phyloP scores from a whole-genome alignment of 2,329 filamentous ascomycete species.

The Trichothecium sympodiale region DNA sequence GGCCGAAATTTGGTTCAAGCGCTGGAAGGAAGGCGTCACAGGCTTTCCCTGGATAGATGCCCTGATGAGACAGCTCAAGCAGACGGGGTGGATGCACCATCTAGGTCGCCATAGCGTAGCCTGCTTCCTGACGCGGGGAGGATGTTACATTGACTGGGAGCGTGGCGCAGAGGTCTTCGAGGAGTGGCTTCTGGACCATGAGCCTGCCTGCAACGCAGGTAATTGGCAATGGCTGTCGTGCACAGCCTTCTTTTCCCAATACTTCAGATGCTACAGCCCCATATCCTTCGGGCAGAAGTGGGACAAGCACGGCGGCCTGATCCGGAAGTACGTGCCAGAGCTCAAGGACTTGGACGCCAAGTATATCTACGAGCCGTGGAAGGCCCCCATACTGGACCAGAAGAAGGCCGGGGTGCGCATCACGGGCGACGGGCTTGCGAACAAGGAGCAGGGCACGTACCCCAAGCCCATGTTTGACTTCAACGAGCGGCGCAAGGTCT shows the following conservation, averaged over 20 bases:
- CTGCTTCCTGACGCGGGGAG: constrained; percentile 69
- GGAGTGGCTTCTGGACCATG: constrained; percentile 65
- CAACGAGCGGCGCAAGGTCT: constrained; percentile 45
- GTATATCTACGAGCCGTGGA: constrained; percentile 74
- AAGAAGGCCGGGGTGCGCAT: constrained; percentile 56
- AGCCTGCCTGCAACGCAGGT: constrained; percentile 60
- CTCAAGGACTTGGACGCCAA: constrained; percentile 49
- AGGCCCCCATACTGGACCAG: constrained; percentile 56
- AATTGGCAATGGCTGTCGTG: constrained; percentile 75
- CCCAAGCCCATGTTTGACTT: constrained; percentile 75
- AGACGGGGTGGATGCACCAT: constrained; percentile 73
- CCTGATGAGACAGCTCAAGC: constrained; percentile 61
- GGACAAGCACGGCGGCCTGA: constrained; percentile 57
- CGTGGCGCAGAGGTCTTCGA: constrained; percentile 69
- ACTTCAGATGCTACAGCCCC: constrained; percentile 60
- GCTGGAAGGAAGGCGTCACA: constrained; percentile 59
- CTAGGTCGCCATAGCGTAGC: constrained; percentile 67
- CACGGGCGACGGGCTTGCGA: constrained; percentile 37
- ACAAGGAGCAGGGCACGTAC: constrained; percentile 40
- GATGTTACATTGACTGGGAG: constrained; percentile 72
- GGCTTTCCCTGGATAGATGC: constrained; percentile 77
- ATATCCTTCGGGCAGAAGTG: constrained; percentile 65
- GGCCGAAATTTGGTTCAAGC: constrained; percentile 54
- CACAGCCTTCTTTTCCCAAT: constrained; percentile 64
- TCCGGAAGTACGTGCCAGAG: constrained; percentile 58